phyloP scores from a whole-genome alignment of 495 filamentous ascomycete genomes.

The Tuber melanosporum region DNA sequence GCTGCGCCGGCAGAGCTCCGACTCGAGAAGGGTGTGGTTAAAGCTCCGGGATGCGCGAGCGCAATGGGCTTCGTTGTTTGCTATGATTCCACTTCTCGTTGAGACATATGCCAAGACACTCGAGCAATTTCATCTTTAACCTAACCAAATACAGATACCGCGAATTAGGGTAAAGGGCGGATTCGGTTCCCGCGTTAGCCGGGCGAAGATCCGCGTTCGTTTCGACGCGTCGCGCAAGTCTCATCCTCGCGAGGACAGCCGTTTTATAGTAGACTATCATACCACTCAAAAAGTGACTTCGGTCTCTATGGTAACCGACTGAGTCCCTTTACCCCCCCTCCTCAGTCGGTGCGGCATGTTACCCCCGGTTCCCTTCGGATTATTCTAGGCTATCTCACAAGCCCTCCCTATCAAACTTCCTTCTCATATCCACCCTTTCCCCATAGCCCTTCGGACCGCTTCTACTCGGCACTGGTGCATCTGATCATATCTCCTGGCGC shows the following conservation, averaged over 20 bases:
- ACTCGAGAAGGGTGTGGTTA: background rate
- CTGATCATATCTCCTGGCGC: background rate
- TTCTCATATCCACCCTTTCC: background rate
- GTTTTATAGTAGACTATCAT: background rate
- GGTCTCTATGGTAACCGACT: background rate
- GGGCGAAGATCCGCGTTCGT: background rate
- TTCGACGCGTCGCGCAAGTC: slow-evolving; percentile 12
- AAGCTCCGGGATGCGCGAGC: background rate
- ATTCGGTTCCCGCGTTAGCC: background rate
- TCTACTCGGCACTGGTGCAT: background rate
- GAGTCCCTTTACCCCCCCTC: background rate
- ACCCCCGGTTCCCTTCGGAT: background rate
- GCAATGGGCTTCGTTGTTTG: background rate
- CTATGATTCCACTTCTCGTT: background rate
- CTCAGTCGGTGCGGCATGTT: background rate
- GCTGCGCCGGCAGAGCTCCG: background rate
- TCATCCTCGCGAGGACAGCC: slow-evolving; percentile 17
- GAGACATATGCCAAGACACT: background rate
- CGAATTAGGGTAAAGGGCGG: background rate
- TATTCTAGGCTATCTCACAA: background rate
- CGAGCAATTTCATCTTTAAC: background rate
- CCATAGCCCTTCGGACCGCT: background rate
- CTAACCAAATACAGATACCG: background rate
- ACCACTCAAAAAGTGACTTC: background rate
- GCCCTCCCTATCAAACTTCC: background rate